These are phyloP conservation scores for Flaveria linearis DNA, from an alignment of 129 eudicot genomes.

Conservation along the genomic window DNA sequence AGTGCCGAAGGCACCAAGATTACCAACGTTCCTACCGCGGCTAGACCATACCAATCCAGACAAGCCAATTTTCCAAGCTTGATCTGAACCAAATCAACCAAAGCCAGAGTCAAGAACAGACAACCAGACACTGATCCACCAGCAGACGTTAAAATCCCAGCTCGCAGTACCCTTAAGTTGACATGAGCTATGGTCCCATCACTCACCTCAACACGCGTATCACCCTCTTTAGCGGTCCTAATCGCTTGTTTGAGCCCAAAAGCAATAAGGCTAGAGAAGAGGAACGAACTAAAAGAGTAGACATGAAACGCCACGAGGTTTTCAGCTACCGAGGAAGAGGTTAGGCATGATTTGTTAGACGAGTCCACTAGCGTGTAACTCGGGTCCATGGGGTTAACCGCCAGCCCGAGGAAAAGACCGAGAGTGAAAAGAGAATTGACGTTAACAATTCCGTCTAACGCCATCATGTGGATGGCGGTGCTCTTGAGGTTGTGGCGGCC, in stretches of 20 bases:
- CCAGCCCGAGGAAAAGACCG: constrained; percentile 63
- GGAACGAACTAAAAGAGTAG: constrained; percentile 66
- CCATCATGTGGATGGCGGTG: constrained; percentile 66
- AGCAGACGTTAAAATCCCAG: constrained; percentile 58
- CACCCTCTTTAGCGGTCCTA: constrained; percentile 41
- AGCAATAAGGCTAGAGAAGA: constrained; percentile 67
- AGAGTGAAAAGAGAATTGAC: constrained; percentile 71
- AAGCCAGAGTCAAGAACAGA: constrained; percentile 54
- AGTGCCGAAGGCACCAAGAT: constrained; percentile 61
- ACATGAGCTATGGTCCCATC: constrained; percentile 42
- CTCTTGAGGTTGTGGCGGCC: constrained; percentile 28
- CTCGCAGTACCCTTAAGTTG: constrained; percentile 42
- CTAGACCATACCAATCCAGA: constrained; percentile 45
- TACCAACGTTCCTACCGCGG: constrained; percentile 53
- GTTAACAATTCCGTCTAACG: constrained; percentile 66
- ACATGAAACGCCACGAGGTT: constrained; percentile 53
- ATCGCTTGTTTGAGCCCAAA: constrained; percentile 62
- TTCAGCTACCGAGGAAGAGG: constrained; percentile 41
- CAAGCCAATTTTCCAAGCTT: constrained; percentile 61
- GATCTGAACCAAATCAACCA: constrained; percentile 64
- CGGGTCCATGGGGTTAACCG: constrained; percentile 51
- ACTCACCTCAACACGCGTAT: constrained; percentile 30
- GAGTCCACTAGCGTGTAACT: constrained; percentile 46
- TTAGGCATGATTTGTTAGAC: constrained; percentile 32
- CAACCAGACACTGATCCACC: constrained; percentile 62